Evolutionary conservation across 2,329 filamentous ascomycete genomes (phyloP).

Genomic region (Aspergillus versicolor): DNA sequence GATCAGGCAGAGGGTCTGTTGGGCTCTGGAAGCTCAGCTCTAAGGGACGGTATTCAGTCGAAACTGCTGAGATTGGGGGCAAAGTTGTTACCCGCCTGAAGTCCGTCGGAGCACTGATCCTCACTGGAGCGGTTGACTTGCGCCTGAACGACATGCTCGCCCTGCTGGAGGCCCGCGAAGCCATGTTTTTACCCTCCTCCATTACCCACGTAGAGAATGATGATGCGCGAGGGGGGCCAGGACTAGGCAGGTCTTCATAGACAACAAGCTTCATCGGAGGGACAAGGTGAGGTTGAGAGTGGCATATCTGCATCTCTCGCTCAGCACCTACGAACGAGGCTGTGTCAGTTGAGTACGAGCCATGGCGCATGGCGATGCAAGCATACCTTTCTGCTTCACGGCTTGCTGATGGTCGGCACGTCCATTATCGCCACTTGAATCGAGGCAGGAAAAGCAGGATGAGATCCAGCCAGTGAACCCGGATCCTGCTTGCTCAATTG

Average conservation of each 20-base stretch:
- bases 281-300: conserved; percentile 47
- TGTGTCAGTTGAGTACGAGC: conserved; percentile 8
- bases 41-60: conserved; percentile 40
- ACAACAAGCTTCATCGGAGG: conserved; percentile 47
- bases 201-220: conserved; percentile 41
- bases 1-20: conserved; percentile 44
- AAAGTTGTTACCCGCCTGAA: conserved; percentile 39
- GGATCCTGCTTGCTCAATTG: conserved; percentile 40
- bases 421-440: conserved; percentile 24
- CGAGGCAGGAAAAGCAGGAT: conserved; percentile 39
- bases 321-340: conserved; percentile 33
- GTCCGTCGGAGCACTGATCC: conserved; percentile 44
- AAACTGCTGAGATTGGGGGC: not conserved
- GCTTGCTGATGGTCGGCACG: conserved; percentile 23
- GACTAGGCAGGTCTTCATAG: conserved; percentile 41
- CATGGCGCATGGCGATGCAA: not conserved
- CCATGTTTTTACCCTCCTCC: conserved; percentile 39
- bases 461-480: conserved; percentile 40
- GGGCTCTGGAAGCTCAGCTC: conserved; percentile 48
- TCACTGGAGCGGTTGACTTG: conserved; percentile 31
- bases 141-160: conserved; percentile 42
- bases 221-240: conserved; percentile 29
- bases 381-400: conserved; percentile 22
- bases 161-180: conserved; percentile 40
- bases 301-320: conserved; percentile 45